Conservation (phyloP, 2,329 filamentous ascomycete species). For the Diaporthe sp. region DNA sequence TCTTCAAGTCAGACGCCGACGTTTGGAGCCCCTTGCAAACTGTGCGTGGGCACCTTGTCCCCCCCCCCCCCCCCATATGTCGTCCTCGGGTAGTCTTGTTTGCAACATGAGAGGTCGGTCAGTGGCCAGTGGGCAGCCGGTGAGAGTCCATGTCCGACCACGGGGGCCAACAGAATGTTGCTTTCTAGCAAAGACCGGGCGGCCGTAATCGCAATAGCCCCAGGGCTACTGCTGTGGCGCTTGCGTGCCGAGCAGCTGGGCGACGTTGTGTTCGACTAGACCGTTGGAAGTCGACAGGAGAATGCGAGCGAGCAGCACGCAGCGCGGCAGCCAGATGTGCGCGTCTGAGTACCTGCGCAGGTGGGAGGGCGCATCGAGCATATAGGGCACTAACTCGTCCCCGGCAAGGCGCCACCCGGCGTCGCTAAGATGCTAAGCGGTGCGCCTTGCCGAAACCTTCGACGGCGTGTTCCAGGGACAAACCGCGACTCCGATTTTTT, state of each 20-base stretch:
- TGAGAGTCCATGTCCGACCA: neutral
- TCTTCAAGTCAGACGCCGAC: neutral
- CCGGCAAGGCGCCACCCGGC: neutral
- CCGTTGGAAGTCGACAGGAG: slow-evolving; percentile 16
- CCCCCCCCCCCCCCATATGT: neutral
- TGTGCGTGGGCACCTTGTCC: neutral
- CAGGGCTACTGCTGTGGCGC: slow-evolving; percentile 11
- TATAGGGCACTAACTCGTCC: slow-evolving; percentile 11
- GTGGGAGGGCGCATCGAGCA: neutral
- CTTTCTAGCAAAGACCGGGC: neutral
- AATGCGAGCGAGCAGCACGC: slow-evolving; percentile 1
- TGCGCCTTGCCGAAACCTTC: slow-evolving; percentile 16
- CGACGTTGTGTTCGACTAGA: neutral
- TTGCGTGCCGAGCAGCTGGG: slow-evolving; percentile 17
- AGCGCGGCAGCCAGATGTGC: neutral
- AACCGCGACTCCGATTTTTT: slow-evolving; percentile 31
- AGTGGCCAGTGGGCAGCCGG: neutral
- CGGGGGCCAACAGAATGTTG: neutral
- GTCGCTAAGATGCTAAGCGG: slow-evolving; percentile 7
- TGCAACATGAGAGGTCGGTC: neutral
- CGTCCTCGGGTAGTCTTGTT: neutral
- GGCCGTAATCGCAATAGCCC: neutral
- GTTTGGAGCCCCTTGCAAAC: too few species aligned
- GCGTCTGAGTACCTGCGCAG: neutral
- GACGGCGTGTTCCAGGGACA: neutral